Conservation (phyloP, 2,329 filamentous ascomycete genomes). For the Emmonsiellopsis sp. region DNA sequence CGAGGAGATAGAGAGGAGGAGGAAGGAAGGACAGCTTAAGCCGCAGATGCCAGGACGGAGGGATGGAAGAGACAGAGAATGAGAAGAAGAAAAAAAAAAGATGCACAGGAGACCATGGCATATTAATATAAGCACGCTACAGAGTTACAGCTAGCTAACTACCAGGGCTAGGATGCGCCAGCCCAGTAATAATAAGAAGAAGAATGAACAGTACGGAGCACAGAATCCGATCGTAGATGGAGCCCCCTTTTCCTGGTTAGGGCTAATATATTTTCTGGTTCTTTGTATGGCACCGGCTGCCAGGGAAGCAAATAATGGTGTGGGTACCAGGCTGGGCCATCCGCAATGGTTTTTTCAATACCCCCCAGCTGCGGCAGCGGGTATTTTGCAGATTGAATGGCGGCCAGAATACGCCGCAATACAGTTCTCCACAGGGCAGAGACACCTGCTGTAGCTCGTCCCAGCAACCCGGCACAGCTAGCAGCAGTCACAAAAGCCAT, state of each 20-base stretch:
- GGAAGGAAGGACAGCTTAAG: slow-evolving; percentile 10
- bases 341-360: background rate
- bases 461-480: background rate
- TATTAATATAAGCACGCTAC: slow-evolving; percentile 15
- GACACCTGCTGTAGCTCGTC: background rate
- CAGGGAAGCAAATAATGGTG: background rate
- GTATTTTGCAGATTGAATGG: background rate
- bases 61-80: slow-evolving; percentile 12
- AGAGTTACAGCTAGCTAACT: background rate
- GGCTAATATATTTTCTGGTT: background rate
- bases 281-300: background rate
- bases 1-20: slow-evolving; percentile 8
- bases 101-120: slow-evolving; percentile 20
- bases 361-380: background rate
- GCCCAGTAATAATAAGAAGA: background rate
- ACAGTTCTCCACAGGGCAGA: background rate
- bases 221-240: background rate
- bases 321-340: background rate
- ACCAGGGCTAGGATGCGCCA: background rate
- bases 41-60: slow-evolving; percentile 8
- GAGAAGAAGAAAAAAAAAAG: slow-evolving; percentile 16
- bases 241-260: slow-evolving; percentile 1
- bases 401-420: background rate
- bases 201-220: background rate
- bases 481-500: background rate